phyloP scores from a whole-genome alignment of 306 rosid genomes.

The Begonia peltatifolia region DNA sequence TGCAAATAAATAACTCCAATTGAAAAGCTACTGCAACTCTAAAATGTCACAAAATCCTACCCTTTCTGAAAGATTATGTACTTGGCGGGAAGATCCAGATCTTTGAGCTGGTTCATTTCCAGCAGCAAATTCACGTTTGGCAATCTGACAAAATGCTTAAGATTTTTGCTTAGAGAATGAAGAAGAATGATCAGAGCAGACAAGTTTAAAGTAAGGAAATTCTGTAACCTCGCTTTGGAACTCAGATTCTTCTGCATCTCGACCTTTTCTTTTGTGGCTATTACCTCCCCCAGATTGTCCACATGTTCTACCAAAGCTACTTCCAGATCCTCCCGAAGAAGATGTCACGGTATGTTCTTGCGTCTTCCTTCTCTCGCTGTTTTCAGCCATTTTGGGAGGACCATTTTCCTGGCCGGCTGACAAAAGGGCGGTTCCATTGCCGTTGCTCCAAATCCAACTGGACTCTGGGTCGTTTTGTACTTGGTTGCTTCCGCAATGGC shows the following conservation, averaged over 20 bases:
- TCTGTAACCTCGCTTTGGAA: conserved; percentile 63
- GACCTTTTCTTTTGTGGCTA: conserved; percentile 50
- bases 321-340: conserved; percentile 67
- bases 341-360: conserved; percentile 43
- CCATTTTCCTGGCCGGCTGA: conserved; percentile 27
- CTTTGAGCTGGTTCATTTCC: conserved; percentile 36
- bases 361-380: conserved; percentile 28
- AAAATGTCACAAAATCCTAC: conserved; percentile 21
- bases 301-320: conserved; percentile 46
- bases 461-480: conserved; percentile 29
- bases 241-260: conserved; percentile 58
- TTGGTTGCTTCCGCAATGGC: conserved; percentile 69
- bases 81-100: conserved; percentile 48
- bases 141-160: conserved; percentile 21
- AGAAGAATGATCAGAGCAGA: background rate
- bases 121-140: conserved; percentile 40
- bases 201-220: background rate
- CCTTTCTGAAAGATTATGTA: conserved; percentile 86
- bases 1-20: no score
- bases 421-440: conserved; percentile 26
- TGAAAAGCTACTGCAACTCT: no score
- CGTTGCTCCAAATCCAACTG: conserved; percentile 35
- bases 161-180: background rate
- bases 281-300: conserved; percentile 35
- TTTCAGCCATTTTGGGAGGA: conserved; percentile 19